phyloP scores from a whole-genome alignment of 1,284 basidiomycete genomes.

The Amylostereum chailletii region DNA sequence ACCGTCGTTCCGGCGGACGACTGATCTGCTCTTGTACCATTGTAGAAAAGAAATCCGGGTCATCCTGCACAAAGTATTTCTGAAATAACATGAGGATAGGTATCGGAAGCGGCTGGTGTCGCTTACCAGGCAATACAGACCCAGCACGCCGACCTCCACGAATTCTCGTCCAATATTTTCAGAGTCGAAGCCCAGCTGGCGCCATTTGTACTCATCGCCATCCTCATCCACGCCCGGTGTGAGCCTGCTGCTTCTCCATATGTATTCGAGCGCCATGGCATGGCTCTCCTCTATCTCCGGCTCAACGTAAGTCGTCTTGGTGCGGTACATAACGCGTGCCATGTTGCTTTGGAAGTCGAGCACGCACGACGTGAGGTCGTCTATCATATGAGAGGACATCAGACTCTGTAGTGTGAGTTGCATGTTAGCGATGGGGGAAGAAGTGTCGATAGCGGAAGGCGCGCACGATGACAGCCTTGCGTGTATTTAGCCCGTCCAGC shows the following conservation, averaged over 20 bases:
- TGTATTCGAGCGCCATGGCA: slow-evolving; percentile 53
- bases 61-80: slow-evolving; percentile 64
- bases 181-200: slow-evolving; percentile 69
- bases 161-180: slow-evolving; percentile 83
- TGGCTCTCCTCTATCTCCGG: slow-evolving; percentile 57
- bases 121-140: slow-evolving; percentile 77
- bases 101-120: too few relatives aligned
- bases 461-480: slow-evolving; percentile 75
- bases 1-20: slow-evolving; percentile 68
- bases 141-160: slow-evolving; percentile 75
- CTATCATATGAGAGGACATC: slow-evolving; percentile 81
- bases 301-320: slow-evolving; percentile 73
- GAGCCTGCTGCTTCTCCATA: slow-evolving; percentile 64
- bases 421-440: slow-evolving; percentile 7
- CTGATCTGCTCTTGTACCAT: slow-evolving; percentile 84
- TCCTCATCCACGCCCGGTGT: slow-evolving; percentile 40
- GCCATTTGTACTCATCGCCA: slow-evolving; percentile 59
- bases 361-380: slow-evolving; percentile 81
- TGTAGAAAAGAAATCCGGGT: slow-evolving; percentile 78
- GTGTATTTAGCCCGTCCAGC: slow-evolving; percentile 72
- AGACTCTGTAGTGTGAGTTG: slow-evolving; percentile 45
- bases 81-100: slow-evolving; percentile 18
- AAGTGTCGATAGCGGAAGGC: background rate
- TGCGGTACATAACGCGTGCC: slow-evolving; percentile 72
- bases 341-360: slow-evolving; percentile 91